Conservation (phyloP, 129 eudicot species). For the Artemisia argyi region DNA sequence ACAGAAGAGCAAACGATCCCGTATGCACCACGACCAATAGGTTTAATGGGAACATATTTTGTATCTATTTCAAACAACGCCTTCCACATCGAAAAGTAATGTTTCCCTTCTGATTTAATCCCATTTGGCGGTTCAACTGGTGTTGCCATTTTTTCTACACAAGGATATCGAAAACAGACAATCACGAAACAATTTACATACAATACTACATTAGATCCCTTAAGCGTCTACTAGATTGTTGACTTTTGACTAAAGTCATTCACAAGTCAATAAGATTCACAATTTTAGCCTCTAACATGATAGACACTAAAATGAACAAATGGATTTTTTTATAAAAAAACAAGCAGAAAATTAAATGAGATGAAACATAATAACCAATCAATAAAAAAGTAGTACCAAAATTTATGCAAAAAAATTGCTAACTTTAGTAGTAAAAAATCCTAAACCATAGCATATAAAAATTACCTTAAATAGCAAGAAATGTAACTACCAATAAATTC, state of each 20-base stretch:
- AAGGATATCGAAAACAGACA: neutral
- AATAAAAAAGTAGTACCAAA: neutral
- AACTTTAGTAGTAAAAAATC: slow-evolving; percentile 10
- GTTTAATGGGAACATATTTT: slow-evolving; percentile 75
- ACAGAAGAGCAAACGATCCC: slow-evolving; percentile 81
- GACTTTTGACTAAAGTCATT: neutral
- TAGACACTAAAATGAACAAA: neutral
- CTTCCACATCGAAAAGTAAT: slow-evolving; percentile 88
- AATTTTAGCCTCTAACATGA: too few species aligned
- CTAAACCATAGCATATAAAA: slow-evolving; percentile 3
- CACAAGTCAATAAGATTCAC: slow-evolving; percentile 1
- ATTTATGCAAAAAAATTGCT: slow-evolving; percentile 18
- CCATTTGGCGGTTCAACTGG: slow-evolving; percentile 91
- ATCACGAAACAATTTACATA: neutral
- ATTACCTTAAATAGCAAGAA: slow-evolving; percentile 28
- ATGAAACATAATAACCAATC: slow-evolving; percentile 2
- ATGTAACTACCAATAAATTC: slow-evolving; percentile 14
- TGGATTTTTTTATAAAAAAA: neutral
- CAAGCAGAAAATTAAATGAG: neutral
- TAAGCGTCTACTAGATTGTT: neutral
- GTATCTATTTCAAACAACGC: slow-evolving; percentile 73
- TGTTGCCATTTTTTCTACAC: slow-evolving; percentile 62
- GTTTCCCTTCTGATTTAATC: slow-evolving; percentile 57
- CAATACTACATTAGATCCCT: neutral
- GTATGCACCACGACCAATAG: slow-evolving; percentile 69